Percentiles rank a stretch among this genome's conserved stretches.
Evolutionary conservation across 1,284 basidiomycete species (phyloP).

Genomic region (Mycena sp.): DNA sequence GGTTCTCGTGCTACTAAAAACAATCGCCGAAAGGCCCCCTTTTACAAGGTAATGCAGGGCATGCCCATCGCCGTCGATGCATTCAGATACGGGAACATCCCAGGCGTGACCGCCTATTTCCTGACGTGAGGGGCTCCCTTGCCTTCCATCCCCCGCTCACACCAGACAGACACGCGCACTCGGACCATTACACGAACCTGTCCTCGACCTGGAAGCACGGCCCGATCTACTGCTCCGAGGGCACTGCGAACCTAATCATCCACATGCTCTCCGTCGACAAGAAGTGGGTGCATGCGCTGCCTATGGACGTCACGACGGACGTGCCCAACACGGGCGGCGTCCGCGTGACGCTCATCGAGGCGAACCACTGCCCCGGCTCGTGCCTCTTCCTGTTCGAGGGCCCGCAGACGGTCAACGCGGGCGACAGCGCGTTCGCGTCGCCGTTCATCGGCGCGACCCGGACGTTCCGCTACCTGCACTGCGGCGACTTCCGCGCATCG

Average conservation of each 20-base stretch:
- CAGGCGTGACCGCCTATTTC: slow-evolving; percentile 89
- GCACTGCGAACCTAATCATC: slow-evolving; percentile 90
- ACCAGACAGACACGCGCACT: slow-evolving; percentile 84
- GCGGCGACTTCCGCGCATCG: slow-evolving; percentile 93
- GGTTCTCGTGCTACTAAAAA: slow-evolving; percentile 57
- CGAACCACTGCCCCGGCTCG: slow-evolving; percentile 97
- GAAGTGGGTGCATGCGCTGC: slow-evolving; percentile 88
- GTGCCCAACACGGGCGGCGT: slow-evolving; percentile 91
- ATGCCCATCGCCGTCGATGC: slow-evolving; percentile 98
- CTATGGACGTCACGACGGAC: slow-evolving; percentile 78
- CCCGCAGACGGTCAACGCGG: slow-evolving; percentile 86
- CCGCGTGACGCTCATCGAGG: slow-evolving; percentile 92
- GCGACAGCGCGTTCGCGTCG: slow-evolving; percentile 80
- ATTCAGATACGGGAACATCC: slow-evolving; percentile 93
- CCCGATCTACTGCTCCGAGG: slow-evolving; percentile 94
- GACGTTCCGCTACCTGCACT: slow-evolving; percentile 92
- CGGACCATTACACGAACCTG: slow-evolving; percentile 93
- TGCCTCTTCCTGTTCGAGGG: slow-evolving; percentile 96
- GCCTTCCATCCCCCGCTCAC: background rate
- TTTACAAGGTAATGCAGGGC: slow-evolving; percentile 96
- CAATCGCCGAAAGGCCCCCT: slow-evolving; percentile 82
- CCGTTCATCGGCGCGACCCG: slow-evolving; percentile 74
- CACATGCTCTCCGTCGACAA: slow-evolving; percentile 90
- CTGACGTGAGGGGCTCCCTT: slow-evolving; percentile 67
- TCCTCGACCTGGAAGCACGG: slow-evolving; percentile 90